phyloP scores from a whole-genome alignment of 2,329 filamentous ascomycete species.

The Colletotrichum simmondsii region DNA sequence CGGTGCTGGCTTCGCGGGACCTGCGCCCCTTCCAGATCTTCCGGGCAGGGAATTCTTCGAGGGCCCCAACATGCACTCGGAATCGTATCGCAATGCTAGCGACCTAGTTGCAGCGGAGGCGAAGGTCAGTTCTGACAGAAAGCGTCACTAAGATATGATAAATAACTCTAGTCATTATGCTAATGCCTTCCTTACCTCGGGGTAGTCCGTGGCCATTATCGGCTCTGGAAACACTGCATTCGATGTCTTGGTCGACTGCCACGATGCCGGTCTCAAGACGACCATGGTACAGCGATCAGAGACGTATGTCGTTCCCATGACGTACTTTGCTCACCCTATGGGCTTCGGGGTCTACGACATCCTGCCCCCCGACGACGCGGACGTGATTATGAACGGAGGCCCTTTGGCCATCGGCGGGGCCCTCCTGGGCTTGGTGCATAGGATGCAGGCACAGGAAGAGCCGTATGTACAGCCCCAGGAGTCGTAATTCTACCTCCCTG shows the following conservation, averaged over 20 bases:
- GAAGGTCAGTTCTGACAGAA: slow-evolving; percentile 31
- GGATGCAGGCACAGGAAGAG: slow-evolving; percentile 11
- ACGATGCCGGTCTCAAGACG: slow-evolving; percentile 41
- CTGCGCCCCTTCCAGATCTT: slow-evolving; percentile 38
- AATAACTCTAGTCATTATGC: not conserved
- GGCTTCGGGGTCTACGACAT: slow-evolving; percentile 45
- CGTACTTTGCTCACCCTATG: slow-evolving; percentile 40
- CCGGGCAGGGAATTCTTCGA: slow-evolving; percentile 36
- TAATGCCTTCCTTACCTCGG: not conserved
- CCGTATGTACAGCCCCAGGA: slow-evolving; percentile 24
- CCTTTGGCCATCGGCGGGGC: slow-evolving; percentile 25
- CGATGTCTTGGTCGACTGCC: slow-evolving; percentile 49
- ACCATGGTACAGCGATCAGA: slow-evolving; percentile 49
- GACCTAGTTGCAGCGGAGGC: slow-evolving; percentile 35
- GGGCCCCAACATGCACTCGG: slow-evolving; percentile 41
- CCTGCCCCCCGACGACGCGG: slow-evolving; percentile 36
- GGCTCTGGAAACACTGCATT: slow-evolving; percentile 56
- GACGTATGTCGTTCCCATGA: slow-evolving; percentile 47
- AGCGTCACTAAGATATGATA: rapidly evolving
- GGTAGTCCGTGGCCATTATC: slow-evolving; percentile 44
- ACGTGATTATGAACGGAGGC: slow-evolving; percentile 33
- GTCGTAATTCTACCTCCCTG: rapidly evolving
- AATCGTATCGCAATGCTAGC: slow-evolving; percentile 36
- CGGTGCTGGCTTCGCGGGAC: slow-evolving; percentile 38
- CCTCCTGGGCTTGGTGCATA: slow-evolving; percentile 13